These are phyloP conservation scores for Suillus paluster DNA, from an alignment of 768 basidiomycete genomes.

Conservation along the genomic window DNA sequence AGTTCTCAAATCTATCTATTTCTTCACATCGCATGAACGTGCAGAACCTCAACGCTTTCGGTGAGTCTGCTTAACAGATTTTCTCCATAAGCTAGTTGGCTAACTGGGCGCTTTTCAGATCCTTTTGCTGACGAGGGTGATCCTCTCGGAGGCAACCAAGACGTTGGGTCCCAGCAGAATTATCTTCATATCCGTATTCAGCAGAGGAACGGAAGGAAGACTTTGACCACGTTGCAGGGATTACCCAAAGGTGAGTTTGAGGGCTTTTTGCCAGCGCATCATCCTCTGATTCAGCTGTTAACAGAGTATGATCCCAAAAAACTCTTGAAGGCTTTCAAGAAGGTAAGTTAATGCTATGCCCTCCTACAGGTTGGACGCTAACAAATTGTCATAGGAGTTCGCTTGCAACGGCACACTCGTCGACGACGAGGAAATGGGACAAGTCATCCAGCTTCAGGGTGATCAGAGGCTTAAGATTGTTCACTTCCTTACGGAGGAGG, in stretches of 20 bases:
- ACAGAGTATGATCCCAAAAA: conserved; percentile 98
- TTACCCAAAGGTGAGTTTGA: conserved; percentile 76
- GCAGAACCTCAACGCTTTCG: conserved; percentile 86
- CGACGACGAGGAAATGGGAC: conserved; percentile 93
- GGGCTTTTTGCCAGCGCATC: conserved; percentile 16
- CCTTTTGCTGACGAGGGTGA: conserved; percentile 96
- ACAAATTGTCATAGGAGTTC: conserved; percentile 69
- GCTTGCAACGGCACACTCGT: conserved; percentile 98
- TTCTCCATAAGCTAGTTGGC: not conserved
- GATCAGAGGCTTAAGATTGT: conserved; percentile 94
- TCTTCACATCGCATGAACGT: conserved; percentile 87
- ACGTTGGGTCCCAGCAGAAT: conserved; percentile 81
- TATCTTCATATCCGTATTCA: conserved; percentile 98
- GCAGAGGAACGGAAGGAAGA: conserved; percentile 99
- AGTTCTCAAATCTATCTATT: conserved; percentile 46
- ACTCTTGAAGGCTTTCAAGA: conserved; percentile 98
- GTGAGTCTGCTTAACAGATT: conserved; percentile 40
- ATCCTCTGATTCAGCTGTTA: conserved; percentile 15
- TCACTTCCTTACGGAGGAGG: conserved; percentile 84
- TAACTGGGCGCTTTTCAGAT: conserved; percentile 54
- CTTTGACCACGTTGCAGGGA: conserved; percentile 96
- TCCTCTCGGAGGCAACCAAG: conserved; percentile 70
- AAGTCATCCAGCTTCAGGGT: conserved; percentile 98
- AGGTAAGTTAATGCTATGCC: conserved; percentile 51
- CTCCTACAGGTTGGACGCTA: conserved; percentile 2